Percentiles rank a stretch among this genome's conserved stretches.
Evolutionary conservation across 1,284 basidiomycete species (phyloP).

Genomic region (Rhodotorula sp.): DNA sequence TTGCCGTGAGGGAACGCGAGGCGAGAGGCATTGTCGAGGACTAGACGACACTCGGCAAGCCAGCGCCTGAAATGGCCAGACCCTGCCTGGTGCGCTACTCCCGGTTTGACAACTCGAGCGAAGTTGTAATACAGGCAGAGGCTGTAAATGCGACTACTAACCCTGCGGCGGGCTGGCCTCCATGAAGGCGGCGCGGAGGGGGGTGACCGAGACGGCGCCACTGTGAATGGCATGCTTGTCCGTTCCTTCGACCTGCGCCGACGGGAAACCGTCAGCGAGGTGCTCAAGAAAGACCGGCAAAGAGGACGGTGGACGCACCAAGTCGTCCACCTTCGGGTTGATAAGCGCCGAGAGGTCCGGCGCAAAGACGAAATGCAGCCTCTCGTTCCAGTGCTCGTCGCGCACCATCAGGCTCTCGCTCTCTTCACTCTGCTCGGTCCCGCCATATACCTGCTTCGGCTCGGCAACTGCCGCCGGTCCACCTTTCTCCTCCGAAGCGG

Average conservation of each 20-base stretch:
- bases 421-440: background rate
- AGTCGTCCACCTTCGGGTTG: conserved; percentile 57
- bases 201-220: conserved; percentile 69
- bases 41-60: too few relatives aligned
- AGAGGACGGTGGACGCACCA: conserved; percentile 53
- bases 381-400: conserved; percentile 22
- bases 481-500: conserved; percentile 43
- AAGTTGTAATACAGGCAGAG: too few relatives aligned
- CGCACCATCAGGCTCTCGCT: conserved; percentile 19
- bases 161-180: conserved; percentile 44
- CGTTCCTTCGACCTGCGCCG: conserved; percentile 56
- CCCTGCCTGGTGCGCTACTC: too few relatives aligned
- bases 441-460: conserved; percentile 9
- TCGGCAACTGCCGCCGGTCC: conserved; percentile 33
- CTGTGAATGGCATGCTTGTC: conserved; percentile 70
- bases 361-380: conserved; percentile 72
- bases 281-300: background rate
- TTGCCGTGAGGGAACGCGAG: too few relatives aligned
- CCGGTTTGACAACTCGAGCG: too few relatives aligned
- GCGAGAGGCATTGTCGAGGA: too few relatives aligned
- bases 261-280: background rate
- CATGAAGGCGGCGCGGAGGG: conserved; percentile 67
- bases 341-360: conserved; percentile 72
- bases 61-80: too few relatives aligned
- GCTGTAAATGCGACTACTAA: too few relatives aligned